Evolutionary conservation across 2,329 filamentous ascomycete species (phyloP).

Genomic region (Zymoseptoria crescenta): DNA sequence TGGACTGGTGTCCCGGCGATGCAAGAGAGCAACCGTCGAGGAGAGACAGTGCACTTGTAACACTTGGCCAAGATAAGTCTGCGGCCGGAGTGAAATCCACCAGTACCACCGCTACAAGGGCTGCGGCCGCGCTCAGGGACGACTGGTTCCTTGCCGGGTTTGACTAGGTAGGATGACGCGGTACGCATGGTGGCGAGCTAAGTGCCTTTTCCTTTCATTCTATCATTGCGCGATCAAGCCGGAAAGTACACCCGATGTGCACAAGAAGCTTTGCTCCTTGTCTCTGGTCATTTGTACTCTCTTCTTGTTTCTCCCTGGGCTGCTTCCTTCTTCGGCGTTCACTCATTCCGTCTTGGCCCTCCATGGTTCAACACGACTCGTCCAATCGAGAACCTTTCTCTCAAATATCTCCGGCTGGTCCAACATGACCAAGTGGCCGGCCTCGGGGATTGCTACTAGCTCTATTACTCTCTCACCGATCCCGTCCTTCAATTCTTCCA

Average conservation of each 20-base stretch:
- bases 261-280: too few relatives aligned
- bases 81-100: neutral
- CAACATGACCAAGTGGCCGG: conserved; percentile 40
- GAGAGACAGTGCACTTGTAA: neutral
- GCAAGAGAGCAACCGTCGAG: neutral
- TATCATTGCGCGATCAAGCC: neutral
- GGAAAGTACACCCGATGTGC: neutral
- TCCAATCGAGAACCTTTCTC: conserved; percentile 33
- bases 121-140: neutral
- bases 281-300: neutral
- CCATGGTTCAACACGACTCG: neutral
- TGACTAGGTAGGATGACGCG: conserved; percentile 25
- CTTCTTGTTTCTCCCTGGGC: neutral
- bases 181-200: neutral
- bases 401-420: conserved; percentile 37
- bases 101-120: neutral
- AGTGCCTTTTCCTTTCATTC: neutral
- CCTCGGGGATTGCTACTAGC: conserved; percentile 32
- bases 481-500: conserved; percentile 26
- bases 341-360: neutral
- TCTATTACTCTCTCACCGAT: conserved; percentile 28
- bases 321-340: neutral
- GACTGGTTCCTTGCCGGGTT: conserved; percentile 11
- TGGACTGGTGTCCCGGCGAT: conserved; percentile 20
- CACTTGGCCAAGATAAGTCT: neutral